Base-by-base conservation (phyloP, 148 eudicot genomes). In the Beta vulgaris region DNA sequence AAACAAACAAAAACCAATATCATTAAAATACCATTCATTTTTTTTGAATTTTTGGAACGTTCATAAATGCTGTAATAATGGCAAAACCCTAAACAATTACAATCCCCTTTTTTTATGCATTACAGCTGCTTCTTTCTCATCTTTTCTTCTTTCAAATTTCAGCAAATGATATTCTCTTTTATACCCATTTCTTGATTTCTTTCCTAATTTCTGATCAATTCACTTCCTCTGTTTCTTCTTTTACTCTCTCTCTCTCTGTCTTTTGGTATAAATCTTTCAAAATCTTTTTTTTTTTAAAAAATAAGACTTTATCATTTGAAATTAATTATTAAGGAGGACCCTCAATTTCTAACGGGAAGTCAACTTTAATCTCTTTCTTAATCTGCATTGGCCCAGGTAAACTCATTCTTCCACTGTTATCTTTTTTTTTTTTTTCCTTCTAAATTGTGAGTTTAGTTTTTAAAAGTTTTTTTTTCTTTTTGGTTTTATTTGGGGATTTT, bases 311-410 rank as follows among this genome's bases (percentile, higher is more conserved):
- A 31, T 53, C 66, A 31, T 69, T 76, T 68, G 73, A 43, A 48
- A 28, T 61, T 46, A 57, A 36, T 54, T 49, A n/a, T 43, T 43
- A 43, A 43, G 48, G 48, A n/a, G 43, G n/a, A 42, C 26, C 65
- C 54, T 76, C 18, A 25, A 43, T 58, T 49, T 37, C 10, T 34
- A 73, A n/a, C 37, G n/a, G 9, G 35, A 34, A 55, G 42, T 46
- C 81, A 16, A 35, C 12, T 58, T 59, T 25, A 15, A 39, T 59
- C 40, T 26, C 29, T 29, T 51, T 62, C 39, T 73, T 35, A 58
- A 16, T 58, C 68, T 74, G 62, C 76, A 61, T 60, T 66, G 69
- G 14, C 73, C 44, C 69, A 58, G 79, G 69, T 69, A 77, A 69
- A 69, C 23, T 70, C 58, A 31, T 29, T 42, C 35, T 68, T 53